A percentile compares a stretch with the other conserved stretches of the same genome.
These are phyloP conservation scores for Metschnikowia proteae DNA, from an alignment of 805 yeast species.

Conservation along the genomic window DNA sequence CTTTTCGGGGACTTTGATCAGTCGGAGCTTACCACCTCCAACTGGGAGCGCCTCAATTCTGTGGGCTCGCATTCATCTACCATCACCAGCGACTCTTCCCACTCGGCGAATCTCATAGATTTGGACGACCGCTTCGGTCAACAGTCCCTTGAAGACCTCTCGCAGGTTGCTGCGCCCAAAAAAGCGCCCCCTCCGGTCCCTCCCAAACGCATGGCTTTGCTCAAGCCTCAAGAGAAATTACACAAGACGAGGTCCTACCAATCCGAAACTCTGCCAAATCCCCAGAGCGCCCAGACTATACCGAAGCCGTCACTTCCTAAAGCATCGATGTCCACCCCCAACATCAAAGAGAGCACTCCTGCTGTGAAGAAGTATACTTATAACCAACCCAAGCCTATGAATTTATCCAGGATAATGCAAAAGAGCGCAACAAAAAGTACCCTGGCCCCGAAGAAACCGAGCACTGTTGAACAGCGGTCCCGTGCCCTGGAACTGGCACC, in stretches of 20 bases:
- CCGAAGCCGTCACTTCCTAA: constrained; percentile 2
- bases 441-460: neutral
- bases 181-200: constrained; percentile 20
- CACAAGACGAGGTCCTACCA: constrained; percentile 4
- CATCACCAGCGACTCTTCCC: constrained; percentile 7
- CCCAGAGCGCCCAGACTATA: neutral
- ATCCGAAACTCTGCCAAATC: neutral
- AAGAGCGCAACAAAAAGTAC: constrained; percentile 8
- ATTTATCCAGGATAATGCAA: constrained; percentile 33
- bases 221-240: neutral
- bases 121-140: constrained; percentile 52
- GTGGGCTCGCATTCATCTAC: constrained; percentile 8
- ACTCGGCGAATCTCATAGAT: constrained; percentile 61
- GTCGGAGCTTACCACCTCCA: constrained; percentile 21
- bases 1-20: constrained; percentile 41
- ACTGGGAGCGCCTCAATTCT: constrained; percentile 27
- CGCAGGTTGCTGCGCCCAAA: constrained; percentile 6
- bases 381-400: constrained; percentile 38
- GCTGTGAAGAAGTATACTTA: constrained; percentile 28
- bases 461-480: constrained; percentile 6
- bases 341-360: constrained; percentile 14
- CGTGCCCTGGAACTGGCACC: constrained; percentile 5
- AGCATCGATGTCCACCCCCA: constrained; percentile 24
- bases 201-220: constrained; percentile 11
- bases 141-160: constrained; percentile 22